Percentiles rank a stretch among this genome's conserved stretches.
phyloP scores from a whole-genome alignment of 805 yeast species.

The Yarrowia divulgata region DNA sequence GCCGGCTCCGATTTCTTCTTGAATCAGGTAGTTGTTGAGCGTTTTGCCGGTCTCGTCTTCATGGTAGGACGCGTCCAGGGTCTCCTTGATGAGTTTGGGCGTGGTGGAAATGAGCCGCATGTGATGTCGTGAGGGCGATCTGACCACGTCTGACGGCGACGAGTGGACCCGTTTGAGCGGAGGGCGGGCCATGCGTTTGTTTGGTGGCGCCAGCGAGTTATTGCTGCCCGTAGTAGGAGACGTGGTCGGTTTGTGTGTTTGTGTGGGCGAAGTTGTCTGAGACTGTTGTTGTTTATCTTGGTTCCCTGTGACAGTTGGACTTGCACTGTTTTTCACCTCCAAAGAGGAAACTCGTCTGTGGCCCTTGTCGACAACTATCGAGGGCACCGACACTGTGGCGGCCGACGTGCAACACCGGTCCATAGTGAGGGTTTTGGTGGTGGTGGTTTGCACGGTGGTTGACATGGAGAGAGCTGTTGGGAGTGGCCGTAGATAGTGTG shows the following conservation, averaged over 20 bases:
- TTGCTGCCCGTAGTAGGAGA: slow-evolving; percentile 5
- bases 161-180: slow-evolving; percentile 48
- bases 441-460: slow-evolving; percentile 31
- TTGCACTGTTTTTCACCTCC: slow-evolving; percentile 5
- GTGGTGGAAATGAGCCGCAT: slow-evolving; percentile 49
- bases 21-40: slow-evolving; percentile 63
- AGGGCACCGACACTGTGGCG: slow-evolving; percentile 27
- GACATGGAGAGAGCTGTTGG: slow-evolving; percentile 12
- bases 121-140: slow-evolving; percentile 51
- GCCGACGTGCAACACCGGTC: slow-evolving; percentile 27
- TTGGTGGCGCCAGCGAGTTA: slow-evolving; percentile 6
- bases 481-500: slow-evolving; percentile 12
- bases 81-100: slow-evolving; percentile 51
- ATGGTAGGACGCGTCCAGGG: slow-evolving; percentile 46
- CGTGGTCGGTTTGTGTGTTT: not conserved
- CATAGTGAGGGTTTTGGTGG: slow-evolving; percentile 19
- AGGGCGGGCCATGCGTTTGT: slow-evolving; percentile 30
- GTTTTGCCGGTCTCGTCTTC: slow-evolving; percentile 48
- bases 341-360: slow-evolving; percentile 21
- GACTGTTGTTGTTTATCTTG: not conserved
- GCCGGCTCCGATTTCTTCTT: slow-evolving; percentile 86
- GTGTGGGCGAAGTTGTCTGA: not conserved
- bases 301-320: not conserved
- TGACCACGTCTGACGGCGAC: slow-evolving; percentile 46
- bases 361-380: slow-evolving; percentile 29